Conservation (phyloP, 495 filamentous ascomycete genomes). For the Annulohypoxylon moriforme region DNA sequence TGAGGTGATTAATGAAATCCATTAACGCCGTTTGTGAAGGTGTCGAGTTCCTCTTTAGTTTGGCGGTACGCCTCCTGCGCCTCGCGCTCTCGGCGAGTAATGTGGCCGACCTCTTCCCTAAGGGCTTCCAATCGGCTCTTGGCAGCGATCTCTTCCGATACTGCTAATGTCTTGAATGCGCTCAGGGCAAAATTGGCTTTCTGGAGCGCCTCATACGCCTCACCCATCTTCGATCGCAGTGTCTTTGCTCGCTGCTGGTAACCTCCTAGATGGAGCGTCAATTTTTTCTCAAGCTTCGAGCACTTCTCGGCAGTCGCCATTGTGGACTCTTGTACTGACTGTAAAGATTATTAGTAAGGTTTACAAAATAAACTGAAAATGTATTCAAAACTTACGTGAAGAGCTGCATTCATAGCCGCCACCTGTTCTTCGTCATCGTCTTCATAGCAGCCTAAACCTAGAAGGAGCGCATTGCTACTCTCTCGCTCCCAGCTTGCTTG, state of each 20-base stretch:
- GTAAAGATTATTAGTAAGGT: constrained; percentile 52
- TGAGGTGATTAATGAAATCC: constrained; percentile 51
- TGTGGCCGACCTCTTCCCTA: constrained; percentile 83
- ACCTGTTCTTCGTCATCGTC: constrained; percentile 75
- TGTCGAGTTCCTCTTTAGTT: constrained; percentile 81
- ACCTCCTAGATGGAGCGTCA: constrained; percentile 86
- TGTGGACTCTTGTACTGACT: constrained; percentile 78
- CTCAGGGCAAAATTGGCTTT: constrained; percentile 77
- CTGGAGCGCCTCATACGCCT: constrained; percentile 80
- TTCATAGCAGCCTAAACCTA: constrained; percentile 81
- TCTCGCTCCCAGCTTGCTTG: constrained; percentile 74
- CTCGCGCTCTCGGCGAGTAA: constrained; percentile 86
- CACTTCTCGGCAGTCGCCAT: constrained; percentile 77
- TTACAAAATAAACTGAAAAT: not conserved
- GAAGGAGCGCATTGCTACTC: constrained; percentile 69
- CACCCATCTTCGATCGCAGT: constrained; percentile 81
- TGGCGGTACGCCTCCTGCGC: constrained; percentile 86
- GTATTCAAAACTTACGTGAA: constrained; percentile 66
- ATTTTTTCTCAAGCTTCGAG: constrained; percentile 92
- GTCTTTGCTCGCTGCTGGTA: constrained; percentile 88
- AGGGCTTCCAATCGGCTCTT: constrained; percentile 77
- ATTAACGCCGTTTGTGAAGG: constrained; percentile 58
- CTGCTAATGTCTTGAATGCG: constrained; percentile 78
- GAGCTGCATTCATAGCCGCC: constrained; percentile 69
- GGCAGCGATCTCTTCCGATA: constrained; percentile 81